Evolutionary conservation across 1,284 basidiomycete genomes (phyloP).

Genomic region (Rhodotorula sp.): DNA sequence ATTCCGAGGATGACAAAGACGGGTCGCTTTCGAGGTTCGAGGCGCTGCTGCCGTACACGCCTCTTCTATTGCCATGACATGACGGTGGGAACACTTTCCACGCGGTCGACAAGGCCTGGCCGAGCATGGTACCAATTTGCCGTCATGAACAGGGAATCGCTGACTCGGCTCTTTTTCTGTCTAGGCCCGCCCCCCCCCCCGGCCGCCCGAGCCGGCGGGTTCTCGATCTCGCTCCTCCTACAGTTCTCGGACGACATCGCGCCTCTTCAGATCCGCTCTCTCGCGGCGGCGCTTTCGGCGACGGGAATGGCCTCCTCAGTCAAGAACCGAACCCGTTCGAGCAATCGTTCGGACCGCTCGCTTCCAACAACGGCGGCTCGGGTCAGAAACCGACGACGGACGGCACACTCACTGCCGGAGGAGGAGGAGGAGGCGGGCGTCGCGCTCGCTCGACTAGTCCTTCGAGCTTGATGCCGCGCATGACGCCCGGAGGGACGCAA

Average conservation of each 20-base stretch:
- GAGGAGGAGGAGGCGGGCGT: slow-evolving; percentile 12
- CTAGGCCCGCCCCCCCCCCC: background rate
- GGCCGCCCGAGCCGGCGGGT: no score
- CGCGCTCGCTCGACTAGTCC: slow-evolving; percentile 40
- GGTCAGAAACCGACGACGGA: slow-evolving; percentile 12
- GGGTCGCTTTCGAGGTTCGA: no score
- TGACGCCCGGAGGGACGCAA: slow-evolving; percentile 20
- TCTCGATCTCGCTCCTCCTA: background rate
- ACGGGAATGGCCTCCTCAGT: slow-evolving; percentile 43
- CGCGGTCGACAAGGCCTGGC: no score
- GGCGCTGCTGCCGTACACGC: no score
- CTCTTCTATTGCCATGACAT: no score
- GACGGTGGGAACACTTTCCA: no score
- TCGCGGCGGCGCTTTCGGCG: slow-evolving; percentile 36
- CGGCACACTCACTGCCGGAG: slow-evolving; percentile 20
- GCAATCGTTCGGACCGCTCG: slow-evolving; percentile 69
- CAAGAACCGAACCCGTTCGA: slow-evolving; percentile 96
- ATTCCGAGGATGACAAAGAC: no score
- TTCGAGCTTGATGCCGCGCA: slow-evolving; percentile 26
- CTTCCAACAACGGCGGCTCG: slow-evolving; percentile 47
- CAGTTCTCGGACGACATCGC: slow-evolving; percentile 21
- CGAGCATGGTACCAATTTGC: background rate
- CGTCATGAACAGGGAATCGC: background rate
- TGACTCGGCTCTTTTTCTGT: background rate
- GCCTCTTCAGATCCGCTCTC: slow-evolving; percentile 41